These are phyloP conservation scores for Polymyxa betae DNA, from an alignment of 208 protist species.

Conservation along the genomic window DNA sequence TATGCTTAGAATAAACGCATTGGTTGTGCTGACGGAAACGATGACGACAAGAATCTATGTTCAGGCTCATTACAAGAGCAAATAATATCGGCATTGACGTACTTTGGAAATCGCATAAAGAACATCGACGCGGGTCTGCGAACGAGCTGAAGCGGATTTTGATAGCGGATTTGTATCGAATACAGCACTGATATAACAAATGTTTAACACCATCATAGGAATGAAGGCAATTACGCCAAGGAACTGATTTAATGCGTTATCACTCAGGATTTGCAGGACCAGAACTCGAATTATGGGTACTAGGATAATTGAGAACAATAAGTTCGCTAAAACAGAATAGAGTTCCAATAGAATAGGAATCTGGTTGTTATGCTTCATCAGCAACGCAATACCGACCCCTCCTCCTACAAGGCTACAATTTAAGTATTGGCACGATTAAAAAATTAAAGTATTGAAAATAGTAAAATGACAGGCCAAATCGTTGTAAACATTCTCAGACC, in stretches of 20 bases:
- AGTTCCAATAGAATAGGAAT: not conserved
- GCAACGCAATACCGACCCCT: not conserved
- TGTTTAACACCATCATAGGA: not conserved
- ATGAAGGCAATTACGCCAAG: not conserved
- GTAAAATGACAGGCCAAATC: not conserved
- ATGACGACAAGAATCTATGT: no score
- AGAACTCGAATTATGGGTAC: slow-evolving; percentile 17
- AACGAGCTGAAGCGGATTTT: not conserved
- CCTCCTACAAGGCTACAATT: not conserved
- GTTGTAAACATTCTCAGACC: no score
- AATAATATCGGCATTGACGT: no score
- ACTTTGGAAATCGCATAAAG: not conserved
- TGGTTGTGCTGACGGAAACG: not conserved
- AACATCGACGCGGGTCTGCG: not conserved
- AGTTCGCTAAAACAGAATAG: not conserved
- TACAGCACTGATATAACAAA: not conserved
- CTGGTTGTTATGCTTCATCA: not conserved
- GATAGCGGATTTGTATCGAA: slow-evolving; percentile 34
- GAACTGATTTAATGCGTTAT: not conserved
- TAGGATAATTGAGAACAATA: not conserved
- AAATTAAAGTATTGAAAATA: not conserved
- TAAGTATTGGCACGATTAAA: not conserved
- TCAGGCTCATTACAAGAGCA: no score
- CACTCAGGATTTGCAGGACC: not conserved
- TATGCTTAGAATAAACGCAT: not conserved